phyloP scores from a whole-genome alignment of 495 filamentous ascomycete genomes.

The Penicillium canariense region DNA sequence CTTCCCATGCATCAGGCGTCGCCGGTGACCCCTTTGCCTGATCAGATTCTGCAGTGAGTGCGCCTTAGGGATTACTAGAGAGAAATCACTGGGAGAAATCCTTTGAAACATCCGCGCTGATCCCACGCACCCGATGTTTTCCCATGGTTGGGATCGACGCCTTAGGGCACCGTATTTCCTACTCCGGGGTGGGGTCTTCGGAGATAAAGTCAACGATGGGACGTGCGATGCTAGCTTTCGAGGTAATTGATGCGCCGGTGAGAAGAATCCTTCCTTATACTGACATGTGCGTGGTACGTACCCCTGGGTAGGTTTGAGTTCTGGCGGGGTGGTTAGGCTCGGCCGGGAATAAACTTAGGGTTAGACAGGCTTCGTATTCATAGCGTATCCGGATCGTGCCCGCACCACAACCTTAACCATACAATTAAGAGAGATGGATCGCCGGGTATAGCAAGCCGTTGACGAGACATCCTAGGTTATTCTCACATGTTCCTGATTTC shows the following conservation, averaged over 20 bases:
- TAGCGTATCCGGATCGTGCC: too few relatives aligned
- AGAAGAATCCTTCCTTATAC: neutral
- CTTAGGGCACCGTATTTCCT: neutral
- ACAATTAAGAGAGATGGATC: too few relatives aligned
- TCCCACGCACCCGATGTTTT: slow-evolving; percentile 4
- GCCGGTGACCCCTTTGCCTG: neutral
- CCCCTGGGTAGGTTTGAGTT: too few relatives aligned
- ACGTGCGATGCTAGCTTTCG: neutral
- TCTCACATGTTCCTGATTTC: too few relatives aligned
- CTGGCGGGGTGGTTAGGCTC: too few relatives aligned
- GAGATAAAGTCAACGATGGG: slow-evolving; percentile 1
- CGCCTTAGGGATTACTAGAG: neutral
- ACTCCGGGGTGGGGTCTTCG: neutral
- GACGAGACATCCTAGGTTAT: too few relatives aligned
- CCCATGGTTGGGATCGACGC: neutral
- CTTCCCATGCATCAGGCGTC: neutral
- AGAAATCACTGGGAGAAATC: slow-evolving; percentile 6
- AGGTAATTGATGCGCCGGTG: neutral
- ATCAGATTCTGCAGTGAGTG: neutral
- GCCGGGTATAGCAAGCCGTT: too few relatives aligned
- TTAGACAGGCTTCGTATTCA: too few relatives aligned
- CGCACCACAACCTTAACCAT: too few relatives aligned
- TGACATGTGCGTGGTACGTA: neutral
- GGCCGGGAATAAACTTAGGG: too few relatives aligned
- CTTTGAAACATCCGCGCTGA: slow-evolving; percentile 3